A percentile compares a stretch with the other conserved stretches of the same genome.
Evolutionary conservation across 2,329 filamentous ascomycete species (phyloP).

Genomic region (Hypoxylon sp.): DNA sequence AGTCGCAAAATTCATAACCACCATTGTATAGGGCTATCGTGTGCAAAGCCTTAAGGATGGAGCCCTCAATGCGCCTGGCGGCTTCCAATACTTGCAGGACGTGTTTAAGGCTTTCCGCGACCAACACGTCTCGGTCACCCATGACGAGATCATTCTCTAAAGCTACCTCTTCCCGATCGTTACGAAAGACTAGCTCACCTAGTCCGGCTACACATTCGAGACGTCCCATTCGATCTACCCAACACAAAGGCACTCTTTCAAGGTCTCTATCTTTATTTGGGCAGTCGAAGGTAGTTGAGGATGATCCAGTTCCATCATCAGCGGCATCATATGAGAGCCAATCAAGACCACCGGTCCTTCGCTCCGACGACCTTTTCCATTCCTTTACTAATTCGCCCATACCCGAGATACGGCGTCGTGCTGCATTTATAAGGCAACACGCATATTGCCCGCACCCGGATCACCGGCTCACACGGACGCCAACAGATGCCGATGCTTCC

Average conservation of each 20-base stretch:
- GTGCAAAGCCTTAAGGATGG: slow-evolving; percentile 46
- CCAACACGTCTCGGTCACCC: slow-evolving; percentile 39
- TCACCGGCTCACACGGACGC: slow-evolving; percentile 81
- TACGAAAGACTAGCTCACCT: slow-evolving; percentile 30
- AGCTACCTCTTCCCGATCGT: slow-evolving; percentile 32
- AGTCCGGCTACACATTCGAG: slow-evolving; percentile 35
- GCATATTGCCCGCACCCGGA: slow-evolving; percentile 93
- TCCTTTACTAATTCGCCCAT: slow-evolving; percentile 91
- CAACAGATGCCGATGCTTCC: slow-evolving; percentile 75
- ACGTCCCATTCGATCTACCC: slow-evolving; percentile 7
- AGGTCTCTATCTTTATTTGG: slow-evolving; percentile 51
- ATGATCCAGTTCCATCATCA: slow-evolving; percentile 34
- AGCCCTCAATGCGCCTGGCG: slow-evolving; percentile 50
- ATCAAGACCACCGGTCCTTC: slow-evolving; percentile 61
- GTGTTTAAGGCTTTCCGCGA: slow-evolving; percentile 47
- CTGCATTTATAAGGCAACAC: slow-evolving; percentile 92
- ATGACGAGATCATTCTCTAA: slow-evolving; percentile 47
- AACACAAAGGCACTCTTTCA: slow-evolving; percentile 20
- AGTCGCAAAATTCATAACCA: slow-evolving; percentile 28
- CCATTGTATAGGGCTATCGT: slow-evolving; percentile 16
- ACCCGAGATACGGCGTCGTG: slow-evolving; percentile 87
- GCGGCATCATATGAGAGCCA: slow-evolving; percentile 41
- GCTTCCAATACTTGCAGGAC: slow-evolving; percentile 51
- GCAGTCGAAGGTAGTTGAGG: slow-evolving; percentile 45
- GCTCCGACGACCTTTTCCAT: slow-evolving; percentile 90